These are phyloP conservation scores for Phtheirospermum japonicum DNA, from an alignment of 257 asterid genomes.

Conservation along the genomic window DNA sequence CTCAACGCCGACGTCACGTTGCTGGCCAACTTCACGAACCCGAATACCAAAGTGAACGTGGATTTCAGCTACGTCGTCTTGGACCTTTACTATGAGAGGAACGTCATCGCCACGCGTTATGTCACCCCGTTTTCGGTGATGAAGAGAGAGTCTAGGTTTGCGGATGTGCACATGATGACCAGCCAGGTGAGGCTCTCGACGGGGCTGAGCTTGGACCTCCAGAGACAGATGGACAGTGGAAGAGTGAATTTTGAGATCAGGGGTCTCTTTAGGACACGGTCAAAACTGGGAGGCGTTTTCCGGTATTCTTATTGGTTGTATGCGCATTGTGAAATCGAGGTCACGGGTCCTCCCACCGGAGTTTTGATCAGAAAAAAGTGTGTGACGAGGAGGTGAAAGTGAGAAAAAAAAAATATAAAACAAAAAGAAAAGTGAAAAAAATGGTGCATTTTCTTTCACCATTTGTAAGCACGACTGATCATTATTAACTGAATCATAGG, in stretches of 20 bases:
- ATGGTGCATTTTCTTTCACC: too few relatives aligned
- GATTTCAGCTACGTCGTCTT: conserved; percentile 62
- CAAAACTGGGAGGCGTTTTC: conserved; percentile 64
- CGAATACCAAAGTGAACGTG: conserved; percentile 70
- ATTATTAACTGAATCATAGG: background rate
- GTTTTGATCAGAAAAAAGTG: conserved; percentile 62
- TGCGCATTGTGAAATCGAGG: conserved; percentile 56
- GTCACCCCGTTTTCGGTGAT: conserved; percentile 53
- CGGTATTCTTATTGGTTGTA: conserved; percentile 71
- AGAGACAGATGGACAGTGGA: conserved; percentile 57
- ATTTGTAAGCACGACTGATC: background rate
- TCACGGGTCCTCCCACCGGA: conserved; percentile 81
- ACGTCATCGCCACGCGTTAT: conserved; percentile 56
- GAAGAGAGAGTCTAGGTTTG: conserved; percentile 54
- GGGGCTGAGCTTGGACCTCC: conserved; percentile 44
- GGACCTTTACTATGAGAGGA: conserved; percentile 53
- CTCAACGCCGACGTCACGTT: conserved; percentile 76
- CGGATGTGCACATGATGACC: conserved; percentile 53
- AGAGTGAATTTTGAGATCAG: conserved; percentile 58
- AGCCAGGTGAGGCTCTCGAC: conserved; percentile 74
- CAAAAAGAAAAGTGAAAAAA: too few relatives aligned
- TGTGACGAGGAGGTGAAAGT: conserved; percentile 48
- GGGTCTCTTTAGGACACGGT: conserved; percentile 64
- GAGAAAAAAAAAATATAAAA: background rate
- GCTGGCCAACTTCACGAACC: conserved; percentile 84